These are phyloP conservation scores for Discostella stelligera DNA, from an alignment of 352 stramenopile species.

Conservation along the genomic window DNA sequence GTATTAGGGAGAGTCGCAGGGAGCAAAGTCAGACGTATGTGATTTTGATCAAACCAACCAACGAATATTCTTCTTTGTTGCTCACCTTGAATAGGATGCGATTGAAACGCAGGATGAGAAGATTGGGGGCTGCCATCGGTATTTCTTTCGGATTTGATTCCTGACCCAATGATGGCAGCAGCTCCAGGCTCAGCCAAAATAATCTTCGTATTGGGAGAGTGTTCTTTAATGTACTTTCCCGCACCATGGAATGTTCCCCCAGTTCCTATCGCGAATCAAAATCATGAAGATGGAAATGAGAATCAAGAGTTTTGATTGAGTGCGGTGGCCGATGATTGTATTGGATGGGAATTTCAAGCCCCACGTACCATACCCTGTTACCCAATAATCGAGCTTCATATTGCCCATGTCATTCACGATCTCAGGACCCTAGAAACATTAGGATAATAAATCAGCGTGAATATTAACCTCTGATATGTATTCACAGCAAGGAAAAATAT, in stretches of 20 bases:
- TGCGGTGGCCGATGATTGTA: not conserved
- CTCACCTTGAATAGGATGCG: slow-evolving; percentile 75
- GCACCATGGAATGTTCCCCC: slow-evolving; percentile 71
- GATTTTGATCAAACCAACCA: not conserved
- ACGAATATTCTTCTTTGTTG: slow-evolving; percentile 64
- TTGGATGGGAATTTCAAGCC: not conserved
- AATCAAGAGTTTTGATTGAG: slow-evolving; percentile 29
- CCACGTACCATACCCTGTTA: slow-evolving; percentile 55
- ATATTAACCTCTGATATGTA: too few relatives aligned
- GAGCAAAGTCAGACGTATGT: not conserved
- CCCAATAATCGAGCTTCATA: slow-evolving; percentile 56
- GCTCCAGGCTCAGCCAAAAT: slow-evolving; percentile 62
- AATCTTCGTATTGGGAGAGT: slow-evolving; percentile 61
- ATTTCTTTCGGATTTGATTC: slow-evolving; percentile 62
- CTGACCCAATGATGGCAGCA: slow-evolving; percentile 63
- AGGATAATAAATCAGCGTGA: not conserved
- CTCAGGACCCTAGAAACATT: slow-evolving; percentile 35
- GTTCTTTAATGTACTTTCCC: slow-evolving; percentile 67
- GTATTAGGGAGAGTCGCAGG: not conserved
- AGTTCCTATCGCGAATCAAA: slow-evolving; percentile 38
- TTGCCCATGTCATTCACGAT: slow-evolving; percentile 54
- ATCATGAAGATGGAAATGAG: slow-evolving; percentile 46
- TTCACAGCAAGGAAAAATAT: not conserved
- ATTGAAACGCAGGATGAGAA: slow-evolving; percentile 69
- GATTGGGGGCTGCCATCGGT: slow-evolving; percentile 51